phyloP scores from a whole-genome alignment of 768 basidiomycete genomes.

The Cystofilobasidium bisporidii region DNA sequence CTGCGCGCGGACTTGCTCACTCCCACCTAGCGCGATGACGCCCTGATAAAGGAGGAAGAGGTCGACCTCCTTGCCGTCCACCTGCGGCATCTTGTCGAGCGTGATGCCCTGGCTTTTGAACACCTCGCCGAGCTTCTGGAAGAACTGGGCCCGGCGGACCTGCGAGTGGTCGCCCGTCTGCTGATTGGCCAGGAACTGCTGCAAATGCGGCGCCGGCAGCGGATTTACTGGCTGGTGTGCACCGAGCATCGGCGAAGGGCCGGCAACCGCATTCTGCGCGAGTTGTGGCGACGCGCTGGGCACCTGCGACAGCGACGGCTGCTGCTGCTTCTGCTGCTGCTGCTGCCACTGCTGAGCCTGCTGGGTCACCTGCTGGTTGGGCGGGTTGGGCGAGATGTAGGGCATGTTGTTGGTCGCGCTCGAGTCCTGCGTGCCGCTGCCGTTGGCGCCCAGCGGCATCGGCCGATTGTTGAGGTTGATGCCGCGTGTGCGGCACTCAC shows the following conservation, averaged over 20 bases:
- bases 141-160: slow-evolving; percentile 16
- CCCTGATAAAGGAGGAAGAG: slow-evolving; percentile 21
- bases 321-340: slow-evolving; percentile 3
- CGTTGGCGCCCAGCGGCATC: neutral
- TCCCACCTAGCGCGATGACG: slow-evolving; percentile 17
- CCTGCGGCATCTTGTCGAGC: slow-evolving; percentile 5
- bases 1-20: slow-evolving; percentile 19
- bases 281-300: neutral
- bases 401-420: neutral
- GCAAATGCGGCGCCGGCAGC: slow-evolving; percentile 1
- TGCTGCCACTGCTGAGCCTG: slow-evolving; percentile 1
- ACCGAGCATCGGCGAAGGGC: neutral
- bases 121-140: slow-evolving; percentile 14
- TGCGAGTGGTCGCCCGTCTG: slow-evolving; percentile 1
- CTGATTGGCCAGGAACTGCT: slow-evolving; percentile 11
- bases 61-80: slow-evolving; percentile 23
- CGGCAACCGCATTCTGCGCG: neutral
- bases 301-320: neutral
- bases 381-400: slow-evolving; percentile 15
- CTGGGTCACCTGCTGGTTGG: neutral
- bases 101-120: slow-evolving; percentile 15
- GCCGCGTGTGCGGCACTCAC: slow-evolving; percentile 9
- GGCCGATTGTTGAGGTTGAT: slow-evolving; percentile 1
- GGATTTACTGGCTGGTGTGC: neutral
- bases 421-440: neutral